A percentile compares a stretch with the other conserved stretches of the same genome.
phyloP scores from a whole-genome alignment of 495 filamentous ascomycete genomes.

The Opeltia flavorubescens region DNA sequence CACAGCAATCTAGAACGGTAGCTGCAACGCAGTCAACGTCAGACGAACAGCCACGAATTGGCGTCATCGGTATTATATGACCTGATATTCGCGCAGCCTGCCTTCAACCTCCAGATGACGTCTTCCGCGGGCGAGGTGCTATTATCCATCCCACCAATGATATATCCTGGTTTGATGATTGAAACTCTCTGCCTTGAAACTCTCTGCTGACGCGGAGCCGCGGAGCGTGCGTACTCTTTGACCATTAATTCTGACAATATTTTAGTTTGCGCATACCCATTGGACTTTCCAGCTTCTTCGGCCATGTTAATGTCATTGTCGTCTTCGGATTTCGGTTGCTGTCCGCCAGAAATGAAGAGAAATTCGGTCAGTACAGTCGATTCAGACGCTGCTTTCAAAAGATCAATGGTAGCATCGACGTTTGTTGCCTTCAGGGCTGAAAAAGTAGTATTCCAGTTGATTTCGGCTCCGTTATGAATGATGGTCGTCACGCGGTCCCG shows the following conservation, averaged over 20 bases:
- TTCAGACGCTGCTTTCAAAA: constrained; percentile 14
- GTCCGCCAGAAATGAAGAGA: constrained; percentile 21
- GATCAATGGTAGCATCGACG: constrained; percentile 25
- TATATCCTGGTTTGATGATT: constrained; percentile 23
- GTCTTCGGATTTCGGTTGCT: not conserved
- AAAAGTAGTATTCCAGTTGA: constrained; percentile 29
- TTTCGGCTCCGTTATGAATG: constrained; percentile 64
- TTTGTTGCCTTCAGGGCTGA: constrained; percentile 24
- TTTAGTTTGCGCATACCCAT: constrained; percentile 24
- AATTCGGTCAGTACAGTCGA: constrained; percentile 8
- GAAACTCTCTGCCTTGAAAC: constrained; percentile 3
- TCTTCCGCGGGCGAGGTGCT: constrained; percentile 22
- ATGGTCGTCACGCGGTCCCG: constrained; percentile 44
- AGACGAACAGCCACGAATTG: constrained; percentile 16
- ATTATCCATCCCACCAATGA: constrained; percentile 17
- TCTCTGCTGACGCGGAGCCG: not conserved
- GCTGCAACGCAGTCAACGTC: constrained; percentile 16
- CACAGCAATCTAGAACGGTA: constrained; percentile 4
- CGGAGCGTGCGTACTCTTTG: not conserved
- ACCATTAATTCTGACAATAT: constrained; percentile 21
- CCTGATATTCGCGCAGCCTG: constrained; percentile 14
- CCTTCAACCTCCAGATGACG: constrained; percentile 24
- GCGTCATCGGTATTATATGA: constrained; percentile 14
- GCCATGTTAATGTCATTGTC: constrained; percentile 6
- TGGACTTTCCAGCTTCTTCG: constrained; percentile 4